Base-by-base conservation (phyloP, 768 basidiomycete genomes). In the Termitomyces sp. region DNA sequence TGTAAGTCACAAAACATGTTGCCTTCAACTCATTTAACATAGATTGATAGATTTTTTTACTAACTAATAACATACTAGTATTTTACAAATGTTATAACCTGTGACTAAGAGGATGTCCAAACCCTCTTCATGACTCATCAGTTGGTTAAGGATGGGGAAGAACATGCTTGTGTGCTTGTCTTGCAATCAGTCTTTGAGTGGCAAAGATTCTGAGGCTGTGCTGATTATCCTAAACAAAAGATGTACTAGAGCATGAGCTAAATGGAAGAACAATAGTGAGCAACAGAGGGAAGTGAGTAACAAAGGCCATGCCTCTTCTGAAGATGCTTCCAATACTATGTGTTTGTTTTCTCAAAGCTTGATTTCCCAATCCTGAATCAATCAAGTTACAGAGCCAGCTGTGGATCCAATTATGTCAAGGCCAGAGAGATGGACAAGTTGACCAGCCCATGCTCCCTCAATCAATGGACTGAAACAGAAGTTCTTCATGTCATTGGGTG, bases 91-190 rank as follows among this genome's bases (percentile, higher is more conserved):
- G n/a, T n/a, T n/a, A 62, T 84, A 86, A 4, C 81, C 82, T 0
- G 84, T 84, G 10, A 75, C 71, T 18, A 68, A 61, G 3, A 88
- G 79, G 15, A 86, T 67, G 2, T 65, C 59, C 0, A 65, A 60
- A 68, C 87, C 85, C 66, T 88, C 85, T 0, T 66, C 61, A 15
- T 57, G 61, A 29, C 75, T 73, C 85, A 88, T 88, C 1, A 85
- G 84, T 62, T 82, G 81, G 44, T 79, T 76, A 8, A 81, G 78
- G 15, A 88, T 66, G 10, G 84, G 68, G 67, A 86, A 82, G 75
- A 88, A 86, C 84, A 86, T 86, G 63, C 86, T 87, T 24, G 82
- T 79, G 64, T 86, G 82, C 64, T 88, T 85, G 57, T 82, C 80
- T 1, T 78, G 74, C 28, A 88, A 76, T 85, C 85, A 88, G 64